Percentiles rank a stretch among this genome's conserved stretches.
phyloP scores from a whole-genome alignment of 805 yeast genomes.

The Candida boleticola region DNA sequence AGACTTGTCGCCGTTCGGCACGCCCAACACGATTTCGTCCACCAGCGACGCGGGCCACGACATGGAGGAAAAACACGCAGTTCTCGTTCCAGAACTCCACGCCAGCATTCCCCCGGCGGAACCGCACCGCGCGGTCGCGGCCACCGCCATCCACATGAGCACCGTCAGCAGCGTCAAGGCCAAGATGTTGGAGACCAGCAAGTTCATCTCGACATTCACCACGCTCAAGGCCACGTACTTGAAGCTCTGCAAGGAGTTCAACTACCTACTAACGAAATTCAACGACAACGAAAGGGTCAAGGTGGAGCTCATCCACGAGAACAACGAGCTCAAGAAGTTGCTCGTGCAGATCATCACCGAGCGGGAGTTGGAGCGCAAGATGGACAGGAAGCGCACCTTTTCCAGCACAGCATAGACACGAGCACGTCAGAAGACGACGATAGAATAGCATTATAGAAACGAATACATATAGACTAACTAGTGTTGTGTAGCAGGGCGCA shows the following conservation, averaged over 20 bases:
- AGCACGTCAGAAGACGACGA: too few relatives aligned
- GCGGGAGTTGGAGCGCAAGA: conserved; percentile 13
- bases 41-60: conserved; percentile 8
- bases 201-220: conserved; percentile 30
- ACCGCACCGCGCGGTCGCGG: too few relatives aligned
- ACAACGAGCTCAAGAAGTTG: conserved; percentile 29
- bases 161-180: conserved; percentile 19
- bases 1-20: conserved; percentile 13
- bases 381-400: conserved; percentile 3
- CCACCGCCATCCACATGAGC: conserved; percentile 2
- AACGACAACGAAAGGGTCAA: conserved; percentile 35
- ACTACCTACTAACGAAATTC: conserved; percentile 32
- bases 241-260: conserved; percentile 38
- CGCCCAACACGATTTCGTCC: conserved; percentile 9
- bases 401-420: not conserved
- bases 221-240: conserved; percentile 33
- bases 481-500: too few relatives aligned
- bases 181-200: conserved; percentile 23
- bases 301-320: conserved; percentile 34
- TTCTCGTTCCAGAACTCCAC: conserved; percentile 10
- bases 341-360: conserved; percentile 28
- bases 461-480: too few relatives aligned
- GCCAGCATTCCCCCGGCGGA: too few relatives aligned
- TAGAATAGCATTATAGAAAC: too few relatives aligned
- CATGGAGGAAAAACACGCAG: too few relatives aligned